These are phyloP conservation scores for Candida sonorensis DNA, from an alignment of 805 yeast genomes.

Conservation along the genomic window DNA sequence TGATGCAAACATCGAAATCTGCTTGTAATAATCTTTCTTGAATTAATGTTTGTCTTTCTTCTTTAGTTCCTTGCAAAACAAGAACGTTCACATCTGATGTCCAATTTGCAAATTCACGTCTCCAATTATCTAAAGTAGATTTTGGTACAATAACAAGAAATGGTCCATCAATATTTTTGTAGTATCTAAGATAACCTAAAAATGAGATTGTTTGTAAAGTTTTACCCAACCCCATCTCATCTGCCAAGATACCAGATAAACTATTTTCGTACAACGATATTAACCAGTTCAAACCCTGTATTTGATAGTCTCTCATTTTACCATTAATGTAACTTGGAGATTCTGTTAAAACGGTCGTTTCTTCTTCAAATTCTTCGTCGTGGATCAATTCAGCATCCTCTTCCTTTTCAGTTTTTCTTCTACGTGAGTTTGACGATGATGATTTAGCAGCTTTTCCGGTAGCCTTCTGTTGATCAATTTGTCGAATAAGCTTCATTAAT, in stretches of 20 bases:
- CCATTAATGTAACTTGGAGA: slow-evolving; percentile 80
- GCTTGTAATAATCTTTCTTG: slow-evolving; percentile 55
- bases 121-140: slow-evolving; percentile 94
- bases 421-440: slow-evolving; percentile 31
- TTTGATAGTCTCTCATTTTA: slow-evolving; percentile 78
- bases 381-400: slow-evolving; percentile 89
- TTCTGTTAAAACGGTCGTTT: slow-evolving; percentile 71
- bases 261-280: slow-evolving; percentile 82
- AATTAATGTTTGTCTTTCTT: slow-evolving; percentile 59
- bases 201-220: slow-evolving; percentile 93
- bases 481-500: slow-evolving; percentile 53
- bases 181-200: slow-evolving; percentile 77
- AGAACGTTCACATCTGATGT: slow-evolving; percentile 88
- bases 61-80: slow-evolving; percentile 86
- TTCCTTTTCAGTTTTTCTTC: slow-evolving; percentile 88
- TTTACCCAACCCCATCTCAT: slow-evolving; percentile 97
- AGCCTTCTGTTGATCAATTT: slow-evolving; percentile 44
- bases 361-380: slow-evolving; percentile 67
- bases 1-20: slow-evolving; percentile 82
- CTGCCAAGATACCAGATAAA: slow-evolving; percentile 90
- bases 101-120: slow-evolving; percentile 91
- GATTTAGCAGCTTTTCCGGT: slow-evolving; percentile 23
- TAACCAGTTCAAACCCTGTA: slow-evolving; percentile 95
- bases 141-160: slow-evolving; percentile 90
- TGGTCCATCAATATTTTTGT: slow-evolving; percentile 79